Conservation (phyloP, 2,329 filamentous ascomycete species). For the Aspergillus sp. region DNA sequence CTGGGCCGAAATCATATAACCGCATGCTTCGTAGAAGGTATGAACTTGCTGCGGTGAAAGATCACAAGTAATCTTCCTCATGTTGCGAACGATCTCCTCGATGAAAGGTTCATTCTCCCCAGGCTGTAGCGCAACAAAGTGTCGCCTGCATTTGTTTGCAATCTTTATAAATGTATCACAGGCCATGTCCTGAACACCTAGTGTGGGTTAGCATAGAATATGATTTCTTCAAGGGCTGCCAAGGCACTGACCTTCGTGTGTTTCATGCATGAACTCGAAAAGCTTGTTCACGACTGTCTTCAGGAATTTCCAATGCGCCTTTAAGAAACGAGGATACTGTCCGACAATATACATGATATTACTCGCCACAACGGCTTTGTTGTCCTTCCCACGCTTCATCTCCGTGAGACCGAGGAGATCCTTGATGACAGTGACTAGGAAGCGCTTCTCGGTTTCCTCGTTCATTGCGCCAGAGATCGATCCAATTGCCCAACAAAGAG, state of each 20-base stretch:
- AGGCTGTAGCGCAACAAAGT: constrained; percentile 93
- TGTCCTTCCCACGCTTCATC: constrained; percentile 99
- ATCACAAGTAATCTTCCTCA: constrained; percentile 93
- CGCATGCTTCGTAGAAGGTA: constrained; percentile 97
- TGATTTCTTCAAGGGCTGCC: background rate
- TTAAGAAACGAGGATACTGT: constrained; percentile 95
- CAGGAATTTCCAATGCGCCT: constrained; percentile 99
- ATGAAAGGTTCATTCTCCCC: constrained; percentile 95
- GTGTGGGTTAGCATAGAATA: constrained; percentile 21
- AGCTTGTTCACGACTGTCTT: constrained; percentile 99
- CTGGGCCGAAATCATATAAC: constrained; percentile 98
- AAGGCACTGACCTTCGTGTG: constrained; percentile 69
- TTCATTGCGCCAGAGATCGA: constrained; percentile 99
- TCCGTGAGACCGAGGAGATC: constrained; percentile 93
- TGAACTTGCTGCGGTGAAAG: constrained; percentile 95
- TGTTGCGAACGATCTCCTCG: constrained; percentile 92
- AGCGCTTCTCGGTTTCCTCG: constrained; percentile 97
- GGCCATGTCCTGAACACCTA: constrained; percentile 97
- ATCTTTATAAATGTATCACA: constrained; percentile 99
- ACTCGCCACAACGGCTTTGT: constrained; percentile 96
- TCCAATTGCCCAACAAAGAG: constrained; percentile 97
- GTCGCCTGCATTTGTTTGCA: constrained; percentile 91
- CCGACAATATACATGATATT: constrained; percentile 99
- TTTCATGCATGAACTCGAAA: constrained; percentile 99
- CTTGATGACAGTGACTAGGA: constrained; percentile 97